Evolutionary conservation across 1,139 yeast genomes (phyloP), one percentile per base, ranked within the genome.

Genomic region (Zygoascus hellenicus): DNA sequence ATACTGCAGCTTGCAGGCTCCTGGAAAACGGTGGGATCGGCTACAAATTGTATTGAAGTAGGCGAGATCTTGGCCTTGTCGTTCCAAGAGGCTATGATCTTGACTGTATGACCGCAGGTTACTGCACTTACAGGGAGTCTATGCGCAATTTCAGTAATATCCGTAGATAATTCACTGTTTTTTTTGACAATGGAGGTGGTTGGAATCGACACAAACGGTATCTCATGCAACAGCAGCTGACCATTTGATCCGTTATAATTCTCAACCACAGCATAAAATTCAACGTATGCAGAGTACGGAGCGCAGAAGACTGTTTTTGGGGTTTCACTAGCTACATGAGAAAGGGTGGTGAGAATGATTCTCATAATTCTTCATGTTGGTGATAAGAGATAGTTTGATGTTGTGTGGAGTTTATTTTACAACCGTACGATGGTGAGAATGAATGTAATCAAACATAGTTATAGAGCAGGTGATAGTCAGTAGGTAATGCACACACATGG

Each of bases 51-150:
- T 13, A 46, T 30, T 2, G n/a, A 37, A 19, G 32, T 16, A 26
- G 45, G 41, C 11, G 9, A 30, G 15, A 42, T 26, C 14, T 17
- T 5, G 2, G 31, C 43, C 34, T 29, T 34, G 2, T 19, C 48
- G 3, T 28, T 19, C 52, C 52, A 49, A 17, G 30, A 40, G 9
- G 50, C 52, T 10, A 39, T 38, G 15, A 45, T 43, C 26, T 22
- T 26, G 16, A 49, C 39, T 5, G 32, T 39, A 35, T 44, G 45
- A 10, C 48, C 51, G 29, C 34, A 30, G 9, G 36, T 22, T 1
- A 37, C 29, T 11, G 38, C 29, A 5, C 33, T 38, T 2, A 9
- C 15, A 4, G 31, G 16, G 14, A 46, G 9, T 9, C 5, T 13
- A 11, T 28, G 9, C 3, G 42, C 15, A 2, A 46, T 9, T 13